These are phyloP conservation scores for Magnusiomyces sp. DNA, from an alignment of 1,139 yeast species.

Conservation along the genomic window DNA sequence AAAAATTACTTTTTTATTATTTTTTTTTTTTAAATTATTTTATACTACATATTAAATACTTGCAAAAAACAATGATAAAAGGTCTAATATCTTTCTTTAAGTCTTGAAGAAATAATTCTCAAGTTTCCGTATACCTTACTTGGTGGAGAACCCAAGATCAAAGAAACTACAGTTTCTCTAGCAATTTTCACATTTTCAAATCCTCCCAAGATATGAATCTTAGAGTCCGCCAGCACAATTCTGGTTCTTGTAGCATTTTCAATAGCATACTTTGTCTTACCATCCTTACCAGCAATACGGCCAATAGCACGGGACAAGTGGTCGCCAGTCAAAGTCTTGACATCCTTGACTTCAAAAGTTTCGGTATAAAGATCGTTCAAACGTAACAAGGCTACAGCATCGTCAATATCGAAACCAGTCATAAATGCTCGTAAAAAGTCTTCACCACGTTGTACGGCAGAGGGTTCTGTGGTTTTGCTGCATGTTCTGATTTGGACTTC, in stretches of 20 bases:
- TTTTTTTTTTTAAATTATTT: slow-evolving; percentile 12
- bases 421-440: slow-evolving; percentile 94
- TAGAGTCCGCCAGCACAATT: slow-evolving; percentile 92
- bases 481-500: slow-evolving; percentile 84
- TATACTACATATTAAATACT: slow-evolving; percentile 5
- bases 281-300: slow-evolving; percentile 98
- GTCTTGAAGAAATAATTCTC: slow-evolving; percentile 91
- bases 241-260: slow-evolving; percentile 98
- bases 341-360: slow-evolving; percentile 94
- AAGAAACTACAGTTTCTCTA: slow-evolving; percentile 87
- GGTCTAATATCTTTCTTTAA: slow-evolving; percentile 82
- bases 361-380: slow-evolving; percentile 93
- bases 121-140: slow-evolving; percentile 96
- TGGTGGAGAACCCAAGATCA: slow-evolving; percentile 96
- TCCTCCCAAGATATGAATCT: slow-evolving; percentile 94
- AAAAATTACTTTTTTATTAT: slow-evolving; percentile 3
- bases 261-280: slow-evolving; percentile 95
- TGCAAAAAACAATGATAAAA: background rate
- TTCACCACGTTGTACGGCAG: slow-evolving; percentile 95
- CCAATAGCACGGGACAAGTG: slow-evolving; percentile 98
- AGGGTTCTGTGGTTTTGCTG: slow-evolving; percentile 75
- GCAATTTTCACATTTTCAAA: slow-evolving; percentile 97
- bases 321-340: slow-evolving; percentile 89
- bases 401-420: slow-evolving; percentile 93
- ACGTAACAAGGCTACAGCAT: slow-evolving; percentile 88